Base-by-base conservation (phyloP, 2,329 filamentous ascomycete genomes). In the Paecilomyces fulvus region DNA sequence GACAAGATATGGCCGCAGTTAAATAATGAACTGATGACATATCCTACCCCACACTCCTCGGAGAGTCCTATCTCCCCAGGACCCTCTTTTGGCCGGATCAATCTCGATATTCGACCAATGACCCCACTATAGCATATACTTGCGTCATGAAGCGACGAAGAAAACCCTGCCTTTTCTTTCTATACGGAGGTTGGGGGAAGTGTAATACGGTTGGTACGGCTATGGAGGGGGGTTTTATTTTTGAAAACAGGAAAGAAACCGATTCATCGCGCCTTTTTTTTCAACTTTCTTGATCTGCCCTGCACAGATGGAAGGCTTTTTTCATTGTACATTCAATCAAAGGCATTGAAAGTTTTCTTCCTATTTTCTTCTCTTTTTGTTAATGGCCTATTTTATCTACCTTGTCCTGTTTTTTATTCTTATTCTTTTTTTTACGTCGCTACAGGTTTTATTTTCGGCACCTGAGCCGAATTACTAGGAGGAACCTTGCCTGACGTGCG, bases 1-100 rank as follows among this genome's bases (percentile, higher is more conserved):
- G 83, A 81, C 89, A 61, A 86, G 83, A 70, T 95, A 94, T 73
- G 75, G 77, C 56, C 70, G 70, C 28, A 50, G 54, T 49, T 60
- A 55, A 60, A 30, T 49, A 17, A 43, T 9, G 37, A 43, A 17
- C 37, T 8, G 17, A 43, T 28, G 25, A 6, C 25, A 20, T 31
- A 43, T 20, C 6, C n/a, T 20, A 17, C 20, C 37, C 33, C 17
- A n/a, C n/a, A 43, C 37, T 17, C 17, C 37, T 43, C 37, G 37
- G n/a, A 43, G 14, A 43, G 37, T 17, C n/a, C n/a, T 43, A 43
- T 43, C 37, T 43, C 14, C 14, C 37, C n/a, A 43, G 5, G 37
- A 43, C n/a, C 21, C 37, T 43, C 37, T 43, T 43, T 43, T 43
- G 37, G 37, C 37, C 37, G 37, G n/a, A 17, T 28, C 4, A 5